Base-by-base conservation (phyloP, 192 early-diverging fungal species). In the Backusella psychrophila region DNA sequence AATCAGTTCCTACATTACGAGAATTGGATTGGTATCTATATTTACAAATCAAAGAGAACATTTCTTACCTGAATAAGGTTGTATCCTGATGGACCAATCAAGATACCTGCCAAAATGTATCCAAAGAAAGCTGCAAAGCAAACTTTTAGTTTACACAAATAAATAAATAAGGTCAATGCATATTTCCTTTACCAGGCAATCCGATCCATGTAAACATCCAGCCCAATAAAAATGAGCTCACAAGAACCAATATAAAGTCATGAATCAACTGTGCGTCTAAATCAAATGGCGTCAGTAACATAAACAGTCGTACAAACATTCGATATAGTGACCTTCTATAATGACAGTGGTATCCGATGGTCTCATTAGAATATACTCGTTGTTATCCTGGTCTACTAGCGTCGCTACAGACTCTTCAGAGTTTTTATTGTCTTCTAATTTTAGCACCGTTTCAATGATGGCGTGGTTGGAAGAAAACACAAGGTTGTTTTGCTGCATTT, bases 331-430 rank as follows among this genome's bases (percentile, higher is more conserved):
- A 85, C 82, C 83, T 75, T 86, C 85, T 69, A 84, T 82, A 59
- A 84, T 85, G 8, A 82, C 42, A n/a, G 85, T 86, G 0, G 81
- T 81, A 67, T 86, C 85, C 31, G 67, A 68, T 12, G 85, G 83
- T 23, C 85, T 66, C 21, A 81, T 82, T 72, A 86, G 44, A 19
- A 90, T 78, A 77, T 90, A 90, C 66, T 90, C 84, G 71, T 90
- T 90, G 52, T 85, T 85, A 29, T 85, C 84, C 15, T 78, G 73
- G 71, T 90, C 88, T 26, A 89, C 76, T 9, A 89, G 53, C 1
- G 86, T 87, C 6, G 85, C 66, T 7, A 77, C 59, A 69, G 44
- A 69, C 17, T 52, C 69, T 42, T 86, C 72, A 14, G 41, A 29
- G 44, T 67, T 29, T 1, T 78, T 36, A 6, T 63, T 74, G 17